Conservation (phyloP, 2,329 filamentous ascomycete genomes). For the Neopestalotiopsis sp. region DNA sequence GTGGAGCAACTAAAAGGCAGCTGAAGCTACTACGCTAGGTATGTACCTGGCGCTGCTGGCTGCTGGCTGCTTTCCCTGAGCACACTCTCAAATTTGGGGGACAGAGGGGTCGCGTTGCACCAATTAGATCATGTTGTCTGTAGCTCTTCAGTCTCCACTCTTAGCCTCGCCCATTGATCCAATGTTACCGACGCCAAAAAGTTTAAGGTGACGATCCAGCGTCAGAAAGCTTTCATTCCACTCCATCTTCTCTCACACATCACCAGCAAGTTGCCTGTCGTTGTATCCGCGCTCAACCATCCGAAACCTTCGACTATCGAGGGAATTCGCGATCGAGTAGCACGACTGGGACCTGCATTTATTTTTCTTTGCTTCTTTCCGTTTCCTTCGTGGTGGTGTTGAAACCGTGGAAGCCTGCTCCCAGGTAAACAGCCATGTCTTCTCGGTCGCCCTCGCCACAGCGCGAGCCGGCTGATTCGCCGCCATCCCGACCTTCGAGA, state of each 20-base stretch:
- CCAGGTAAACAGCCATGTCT: conserved; percentile 1
- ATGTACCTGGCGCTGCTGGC: not conserved
- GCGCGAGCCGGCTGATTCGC: not conserved
- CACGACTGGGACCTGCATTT: not conserved
- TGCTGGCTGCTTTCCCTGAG: not conserved
- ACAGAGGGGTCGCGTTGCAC: not conserved
- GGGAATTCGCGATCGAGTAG: not conserved
- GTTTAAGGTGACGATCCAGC: conserved; percentile 10
- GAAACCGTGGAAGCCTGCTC: not conserved
- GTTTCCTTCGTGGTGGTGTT: not conserved
- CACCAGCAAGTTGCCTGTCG: not conserved
- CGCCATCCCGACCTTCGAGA: conserved; percentile 1
- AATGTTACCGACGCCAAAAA: conserved; percentile 5
- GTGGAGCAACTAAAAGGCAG: not conserved
- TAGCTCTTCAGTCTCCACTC: not conserved
- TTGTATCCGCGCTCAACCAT: not conserved
- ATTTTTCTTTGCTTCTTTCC: not conserved
- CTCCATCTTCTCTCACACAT: not conserved
- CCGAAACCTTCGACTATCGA: not conserved
- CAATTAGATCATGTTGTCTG: not conserved
- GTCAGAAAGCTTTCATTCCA: not conserved
- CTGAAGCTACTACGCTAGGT: not conserved
- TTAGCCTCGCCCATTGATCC: conserved; percentile 6
- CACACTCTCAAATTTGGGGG: not conserved
- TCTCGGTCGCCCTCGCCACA: conserved; percentile 3